These are phyloP conservation scores for Pseudovirgaria hyperparasitica DNA, from an alignment of 2,329 filamentous ascomycete species.

Conservation along the genomic window DNA sequence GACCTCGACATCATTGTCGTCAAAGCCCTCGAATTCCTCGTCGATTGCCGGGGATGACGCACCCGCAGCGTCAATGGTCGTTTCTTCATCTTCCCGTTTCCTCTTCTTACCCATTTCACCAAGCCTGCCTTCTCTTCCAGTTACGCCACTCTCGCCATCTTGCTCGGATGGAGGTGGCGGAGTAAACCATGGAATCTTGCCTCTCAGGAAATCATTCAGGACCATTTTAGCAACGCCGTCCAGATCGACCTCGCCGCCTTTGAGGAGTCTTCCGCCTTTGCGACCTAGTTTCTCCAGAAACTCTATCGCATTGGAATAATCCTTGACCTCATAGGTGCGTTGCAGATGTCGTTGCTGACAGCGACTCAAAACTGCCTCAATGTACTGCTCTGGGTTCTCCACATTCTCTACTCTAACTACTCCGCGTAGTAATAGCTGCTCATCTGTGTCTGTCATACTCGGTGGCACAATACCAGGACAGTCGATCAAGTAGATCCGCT, in stretches of 20 bases:
- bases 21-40: constrained; percentile 14
- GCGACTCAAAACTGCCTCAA: constrained; percentile 64
- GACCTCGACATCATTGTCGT: constrained; percentile 20
- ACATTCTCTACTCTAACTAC: constrained; percentile 94
- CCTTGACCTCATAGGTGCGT: constrained; percentile 79
- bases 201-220: constrained; percentile 87
- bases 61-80: constrained; percentile 30
- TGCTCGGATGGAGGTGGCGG: constrained; percentile 49
- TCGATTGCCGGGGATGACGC: too few relatives aligned
- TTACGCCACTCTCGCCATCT: constrained; percentile 31
- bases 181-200: constrained; percentile 94
- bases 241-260: constrained; percentile 87
- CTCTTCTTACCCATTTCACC: constrained; percentile 76
- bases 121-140: constrained; percentile 61
- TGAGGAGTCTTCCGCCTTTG: constrained; percentile 74
- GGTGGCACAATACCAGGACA: constrained; percentile 94
- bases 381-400: constrained; percentile 91
- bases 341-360: constrained; percentile 84
- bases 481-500: constrained; percentile 87
- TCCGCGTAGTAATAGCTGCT: constrained; percentile 79
- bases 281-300: constrained; percentile 80
- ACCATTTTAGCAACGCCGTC: constrained; percentile 96
- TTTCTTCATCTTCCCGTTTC: constrained; percentile 39
- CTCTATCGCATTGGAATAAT: constrained; percentile 62
- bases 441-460: constrained; percentile 66